Evolutionary conservation across 2,329 filamentous ascomycete genomes (phyloP).

Genomic region (Mycosphaerelloides madeirae): DNA sequence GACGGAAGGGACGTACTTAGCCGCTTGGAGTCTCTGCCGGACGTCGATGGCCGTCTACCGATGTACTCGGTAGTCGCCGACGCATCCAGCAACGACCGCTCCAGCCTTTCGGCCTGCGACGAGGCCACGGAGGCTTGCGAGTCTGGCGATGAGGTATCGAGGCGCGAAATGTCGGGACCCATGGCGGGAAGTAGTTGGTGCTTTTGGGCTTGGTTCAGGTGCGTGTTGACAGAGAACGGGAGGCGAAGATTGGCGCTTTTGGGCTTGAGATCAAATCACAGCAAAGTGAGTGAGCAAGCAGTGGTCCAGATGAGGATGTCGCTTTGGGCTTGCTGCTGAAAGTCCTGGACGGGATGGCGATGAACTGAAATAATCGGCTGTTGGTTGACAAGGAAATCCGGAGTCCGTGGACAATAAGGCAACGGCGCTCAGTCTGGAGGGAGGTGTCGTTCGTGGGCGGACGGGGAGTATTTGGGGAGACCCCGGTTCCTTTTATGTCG

Average conservation of each 20-base stretch:
- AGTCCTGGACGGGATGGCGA: background rate
- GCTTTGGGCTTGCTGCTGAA: background rate
- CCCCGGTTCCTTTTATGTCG: too few species aligned
- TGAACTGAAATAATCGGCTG: too few species aligned
- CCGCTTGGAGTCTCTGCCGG: constrained; percentile 32
- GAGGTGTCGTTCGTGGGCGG: too few species aligned
- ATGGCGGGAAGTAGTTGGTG: constrained; percentile 5
- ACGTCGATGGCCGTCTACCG: constrained; percentile 29
- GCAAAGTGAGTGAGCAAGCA: background rate
- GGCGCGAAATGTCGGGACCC: constrained; percentile 17
- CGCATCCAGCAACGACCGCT: constrained; percentile 25
- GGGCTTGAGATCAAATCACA: background rate
- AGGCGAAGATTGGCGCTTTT: constrained; percentile 3
- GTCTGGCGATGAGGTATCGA: constrained; percentile 13
- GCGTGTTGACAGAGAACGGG: too few species aligned
- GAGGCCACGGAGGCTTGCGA: background rate
- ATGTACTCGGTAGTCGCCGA: constrained; percentile 26
- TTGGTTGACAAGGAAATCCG: too few species aligned
- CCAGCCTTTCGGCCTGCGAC: constrained; percentile 19
- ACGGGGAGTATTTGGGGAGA: too few species aligned
- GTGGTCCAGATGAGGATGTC: background rate
- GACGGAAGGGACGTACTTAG: constrained; percentile 25
- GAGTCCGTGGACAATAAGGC: too few species aligned
- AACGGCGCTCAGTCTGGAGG: too few species aligned
- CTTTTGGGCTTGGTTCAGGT: background rate